Evolutionary conservation across 208 protist species (phyloP), one percentile per base, ranked within the genome.

Genomic region (Trichomonas tenax): DNA sequence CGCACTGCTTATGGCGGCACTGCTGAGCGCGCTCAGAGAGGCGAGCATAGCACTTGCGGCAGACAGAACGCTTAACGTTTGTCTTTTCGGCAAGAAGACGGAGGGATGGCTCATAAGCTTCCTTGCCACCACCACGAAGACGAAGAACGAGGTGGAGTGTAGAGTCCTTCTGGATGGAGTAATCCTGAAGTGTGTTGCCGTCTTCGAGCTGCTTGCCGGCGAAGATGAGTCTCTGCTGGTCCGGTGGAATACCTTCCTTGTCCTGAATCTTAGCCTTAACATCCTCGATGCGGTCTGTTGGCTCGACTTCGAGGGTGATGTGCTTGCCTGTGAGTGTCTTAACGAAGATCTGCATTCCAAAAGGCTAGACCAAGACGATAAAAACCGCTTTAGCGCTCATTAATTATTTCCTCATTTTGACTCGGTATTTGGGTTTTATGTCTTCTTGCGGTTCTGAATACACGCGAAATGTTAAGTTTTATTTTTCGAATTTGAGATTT

Each of bases 231-330:
- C 97, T 96, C 97, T 98, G 97, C 96, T 98, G 97, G 96, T 98
- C 97, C 34, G 97, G 97, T 23, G 97, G 97, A 44, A 98, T 97
- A 95, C 98, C 98, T 98, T 99, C 99, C 98, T 99, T 99, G 98
- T 99, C 98, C 98, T 99, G 99, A 96, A 99, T 99, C 98, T 99
- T 99, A 38, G 98, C 97, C 98, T 99, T 99, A 97, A 99, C 98
- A 96, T 98, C 99, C 97, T 99, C 98, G 96, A 99, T 99, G 49
- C 98, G 99, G 97, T 99, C 98, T 95, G 97, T 98, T 51, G 98
- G 97, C 97, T 99, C 98, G 21, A 99, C 99, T 97, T 99, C 98
- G 21, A 99, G 98, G 46, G 98, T 99, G 98, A 99, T 99, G 84
- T 98, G 99, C 98, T 99, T 99, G 96, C 99, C 99, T 48, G 99